These are phyloP conservation scores for Phialemoniopsis sp. DNA, from an alignment of 2,329 filamentous ascomycete species.

Conservation along the genomic window DNA sequence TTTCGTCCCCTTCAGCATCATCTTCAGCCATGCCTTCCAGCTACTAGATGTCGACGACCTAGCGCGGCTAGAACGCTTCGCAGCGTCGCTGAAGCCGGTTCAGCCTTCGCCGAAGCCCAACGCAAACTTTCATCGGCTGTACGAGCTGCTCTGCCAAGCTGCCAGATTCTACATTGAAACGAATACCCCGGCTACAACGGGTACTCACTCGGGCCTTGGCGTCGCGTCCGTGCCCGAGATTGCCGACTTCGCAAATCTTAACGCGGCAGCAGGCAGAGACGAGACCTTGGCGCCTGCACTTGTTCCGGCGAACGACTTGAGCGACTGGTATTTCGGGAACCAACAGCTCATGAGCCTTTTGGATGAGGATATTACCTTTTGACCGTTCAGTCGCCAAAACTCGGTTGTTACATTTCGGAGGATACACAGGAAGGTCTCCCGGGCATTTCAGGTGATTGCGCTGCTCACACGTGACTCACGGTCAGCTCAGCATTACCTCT, in stretches of 20 bases:
- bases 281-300: background rate
- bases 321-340: slow-evolving; percentile 18
- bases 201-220: no score
- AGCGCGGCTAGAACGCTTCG: slow-evolving; percentile 21
- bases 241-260: no score
- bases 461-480: no score
- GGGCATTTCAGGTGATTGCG: no score
- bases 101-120: slow-evolving; percentile 7
- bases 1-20: slow-evolving; percentile 30
- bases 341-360: slow-evolving; percentile 18
- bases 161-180: slow-evolving; percentile 20
- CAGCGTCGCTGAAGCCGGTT: slow-evolving; percentile 19
- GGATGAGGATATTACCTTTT: slow-evolving; percentile 12
- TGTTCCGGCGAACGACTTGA: slow-evolving; percentile 5
- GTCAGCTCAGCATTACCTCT: no score
- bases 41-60: slow-evolving; percentile 15
- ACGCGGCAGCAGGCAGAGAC: background rate
- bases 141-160: slow-evolving; percentile 24
- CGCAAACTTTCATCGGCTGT: slow-evolving; percentile 26
- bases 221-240: no score
- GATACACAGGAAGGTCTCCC: no score
- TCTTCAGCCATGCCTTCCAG: slow-evolving; percentile 25
- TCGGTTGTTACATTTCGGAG: no score
- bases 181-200: slow-evolving; percentile 3
- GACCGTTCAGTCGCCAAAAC: no score